Conservation (phyloP, 306 rosid species). For the Lablab purpureus region DNA sequence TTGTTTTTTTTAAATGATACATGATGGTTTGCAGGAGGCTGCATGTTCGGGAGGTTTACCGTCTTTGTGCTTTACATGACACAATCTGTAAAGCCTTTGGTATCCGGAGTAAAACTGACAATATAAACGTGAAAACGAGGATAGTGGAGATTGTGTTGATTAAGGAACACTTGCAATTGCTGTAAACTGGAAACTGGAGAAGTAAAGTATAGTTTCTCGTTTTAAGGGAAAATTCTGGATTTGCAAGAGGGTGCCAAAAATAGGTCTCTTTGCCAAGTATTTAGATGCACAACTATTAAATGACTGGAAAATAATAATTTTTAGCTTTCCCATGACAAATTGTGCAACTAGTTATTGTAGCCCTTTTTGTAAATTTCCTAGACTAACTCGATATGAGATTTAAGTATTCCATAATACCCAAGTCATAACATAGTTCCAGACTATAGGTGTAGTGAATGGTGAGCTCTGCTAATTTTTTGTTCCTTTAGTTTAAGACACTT, state of each 20-base stretch:
- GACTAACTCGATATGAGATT: too few relatives aligned
- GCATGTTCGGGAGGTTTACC: constrained; percentile 46
- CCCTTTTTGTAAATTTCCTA: not conserved
- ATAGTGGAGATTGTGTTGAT: constrained; percentile 59
- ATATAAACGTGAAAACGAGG: constrained; percentile 27
- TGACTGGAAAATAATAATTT: not conserved
- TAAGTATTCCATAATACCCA: too few relatives aligned
- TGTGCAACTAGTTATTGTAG: not conserved
- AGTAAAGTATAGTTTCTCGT: constrained; percentile 11
- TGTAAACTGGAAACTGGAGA: constrained; percentile 48
- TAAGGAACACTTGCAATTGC: constrained; percentile 50
- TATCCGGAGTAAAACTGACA: constrained; percentile 25
- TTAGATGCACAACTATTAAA: constrained; percentile 47
- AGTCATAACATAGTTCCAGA: too few relatives aligned
- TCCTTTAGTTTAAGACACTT: not conserved
- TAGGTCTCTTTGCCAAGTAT: constrained; percentile 47
- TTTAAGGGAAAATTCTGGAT: constrained; percentile 21
- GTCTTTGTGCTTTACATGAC: constrained; percentile 41
- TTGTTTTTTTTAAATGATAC: constrained; percentile 28
- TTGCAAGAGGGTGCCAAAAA: constrained; percentile 39
- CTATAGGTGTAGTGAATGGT: too few relatives aligned
- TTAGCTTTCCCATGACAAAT: constrained; percentile 5
- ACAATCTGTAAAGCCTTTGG: constrained; percentile 36
- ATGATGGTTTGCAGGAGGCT: constrained; percentile 22
- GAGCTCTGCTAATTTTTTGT: too few relatives aligned